These are phyloP conservation scores for Petunia hybrid DNA, from an alignment of 305 asterid genomes.

Conservation along the genomic window DNA sequence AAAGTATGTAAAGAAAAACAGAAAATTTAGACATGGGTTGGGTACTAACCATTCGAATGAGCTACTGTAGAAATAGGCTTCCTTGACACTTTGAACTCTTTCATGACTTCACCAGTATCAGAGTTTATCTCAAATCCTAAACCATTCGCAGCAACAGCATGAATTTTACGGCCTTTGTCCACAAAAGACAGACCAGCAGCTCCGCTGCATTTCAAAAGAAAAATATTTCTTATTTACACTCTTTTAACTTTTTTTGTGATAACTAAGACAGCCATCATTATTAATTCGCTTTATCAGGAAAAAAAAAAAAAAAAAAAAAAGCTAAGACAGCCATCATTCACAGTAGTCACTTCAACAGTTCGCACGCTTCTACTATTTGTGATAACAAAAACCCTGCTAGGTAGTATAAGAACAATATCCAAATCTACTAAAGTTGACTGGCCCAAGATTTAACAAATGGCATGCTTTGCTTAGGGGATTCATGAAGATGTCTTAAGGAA, in stretches of 20 bases:
- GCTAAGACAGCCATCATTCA: background rate
- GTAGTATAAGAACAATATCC: background rate
- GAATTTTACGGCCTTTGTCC: slow-evolving; percentile 35
- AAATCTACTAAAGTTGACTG: background rate
- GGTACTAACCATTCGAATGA: slow-evolving; percentile 39
- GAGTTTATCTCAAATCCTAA: slow-evolving; percentile 38
- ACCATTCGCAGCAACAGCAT: slow-evolving; percentile 39
- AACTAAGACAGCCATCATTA: background rate
- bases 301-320: background rate
- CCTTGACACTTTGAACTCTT: slow-evolving; percentile 41
- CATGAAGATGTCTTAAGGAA: no score
- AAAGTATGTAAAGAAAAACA: slow-evolving; percentile 5
- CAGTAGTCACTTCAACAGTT: background rate
- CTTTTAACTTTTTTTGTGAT: background rate
- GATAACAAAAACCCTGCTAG: background rate
- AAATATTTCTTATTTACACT: slow-evolving; percentile 7
- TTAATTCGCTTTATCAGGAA: no score
- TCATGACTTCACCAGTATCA: slow-evolving; percentile 42
- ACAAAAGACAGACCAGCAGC: slow-evolving; percentile 37
- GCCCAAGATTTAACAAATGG: background rate
- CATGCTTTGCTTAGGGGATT: background rate
- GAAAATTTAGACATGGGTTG: background rate
- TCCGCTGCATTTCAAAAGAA: slow-evolving; percentile 42
- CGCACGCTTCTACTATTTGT: background rate
- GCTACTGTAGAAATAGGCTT: slow-evolving; percentile 38